Evolutionary conservation across 495 filamentous ascomycete species (phyloP).

Genomic region (Podospora appendiculata): DNA sequence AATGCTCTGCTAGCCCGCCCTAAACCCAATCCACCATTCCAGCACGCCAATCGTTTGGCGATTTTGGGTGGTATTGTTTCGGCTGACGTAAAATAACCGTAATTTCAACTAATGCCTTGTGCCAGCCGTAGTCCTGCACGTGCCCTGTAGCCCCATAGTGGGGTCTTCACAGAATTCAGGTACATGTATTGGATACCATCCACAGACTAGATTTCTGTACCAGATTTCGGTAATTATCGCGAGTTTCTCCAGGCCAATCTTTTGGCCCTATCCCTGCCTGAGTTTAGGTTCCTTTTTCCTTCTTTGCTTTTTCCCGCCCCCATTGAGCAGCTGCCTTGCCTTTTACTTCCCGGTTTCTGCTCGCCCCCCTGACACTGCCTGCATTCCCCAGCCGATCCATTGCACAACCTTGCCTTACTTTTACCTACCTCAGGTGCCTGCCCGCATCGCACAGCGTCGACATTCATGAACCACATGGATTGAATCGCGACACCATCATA

Average conservation of each 20-base stretch:
- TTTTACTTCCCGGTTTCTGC: conserved; percentile 7
- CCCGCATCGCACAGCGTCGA: too few species aligned
- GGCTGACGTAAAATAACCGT: too few species aligned
- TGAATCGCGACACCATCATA: background rate
- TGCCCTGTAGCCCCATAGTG: too few species aligned
- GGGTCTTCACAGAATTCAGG: too few species aligned
- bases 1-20: conserved; percentile 3
- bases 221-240: conserved; percentile 1
- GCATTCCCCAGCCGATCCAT: background rate
- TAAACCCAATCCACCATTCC: too few species aligned
- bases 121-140: too few species aligned
- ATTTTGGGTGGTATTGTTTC: too few species aligned
- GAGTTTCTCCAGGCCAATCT: background rate
- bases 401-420: background rate
- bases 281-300: background rate
- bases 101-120: too few species aligned
- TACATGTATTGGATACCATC: too few species aligned
- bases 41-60: too few species aligned
- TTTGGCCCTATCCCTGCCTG: too few species aligned
- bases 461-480: conserved; percentile 2
- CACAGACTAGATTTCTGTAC: background rate
- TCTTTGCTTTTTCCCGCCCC: background rate
- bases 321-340: background rate
- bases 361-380: conserved; percentile 4
- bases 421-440: background rate